These are phyloP conservation scores for Syncephalis fuscata DNA, from an alignment of 371 early-diverging fungal genomes.

Conservation along the genomic window DNA sequence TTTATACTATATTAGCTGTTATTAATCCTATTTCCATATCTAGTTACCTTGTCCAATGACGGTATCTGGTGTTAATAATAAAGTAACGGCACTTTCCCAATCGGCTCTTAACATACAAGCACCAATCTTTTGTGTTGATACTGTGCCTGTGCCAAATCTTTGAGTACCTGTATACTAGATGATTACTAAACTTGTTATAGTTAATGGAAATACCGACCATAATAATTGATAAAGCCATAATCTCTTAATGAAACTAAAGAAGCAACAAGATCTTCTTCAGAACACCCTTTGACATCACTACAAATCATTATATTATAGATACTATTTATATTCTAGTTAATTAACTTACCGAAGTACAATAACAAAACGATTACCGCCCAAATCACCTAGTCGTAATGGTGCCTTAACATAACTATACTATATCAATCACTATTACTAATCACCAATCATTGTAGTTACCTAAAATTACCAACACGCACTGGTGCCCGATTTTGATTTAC, in stretches of 20 bases:
- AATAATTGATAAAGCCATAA: slow-evolving; percentile 94
- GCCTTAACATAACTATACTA: slow-evolving; percentile 28
- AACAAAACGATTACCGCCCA: slow-evolving; percentile 77
- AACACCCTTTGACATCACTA: slow-evolving; percentile 12
- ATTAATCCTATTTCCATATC: background rate
- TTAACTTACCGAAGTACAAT: background rate
- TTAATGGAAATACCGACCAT: slow-evolving; percentile 26
- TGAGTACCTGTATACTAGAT: slow-evolving; percentile 60
- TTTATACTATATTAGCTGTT: too few species aligned
- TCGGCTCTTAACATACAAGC: slow-evolving; percentile 54
- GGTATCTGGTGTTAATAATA: slow-evolving; percentile 60
- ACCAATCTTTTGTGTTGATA: slow-evolving; percentile 82
- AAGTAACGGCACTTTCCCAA: slow-evolving; percentile 56
- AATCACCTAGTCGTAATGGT: slow-evolving; percentile 64
- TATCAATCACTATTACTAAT: background rate
- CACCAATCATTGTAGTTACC: slow-evolving; percentile 15
- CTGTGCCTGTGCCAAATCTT: slow-evolving; percentile 84
- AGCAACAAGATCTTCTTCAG: slow-evolving; percentile 3
- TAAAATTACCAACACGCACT: slow-evolving; percentile 60
- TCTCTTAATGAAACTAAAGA: slow-evolving; percentile 5
- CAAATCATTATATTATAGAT: slow-evolving; percentile 5
- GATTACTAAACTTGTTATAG: background rate
- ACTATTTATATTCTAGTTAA: background rate
- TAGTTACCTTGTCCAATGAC: slow-evolving; percentile 23
- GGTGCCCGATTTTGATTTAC: slow-evolving; percentile 35